Conservation (phyloP, 192 early-diverging fungal genomes). For the Rhizophagus clarus region DNA sequence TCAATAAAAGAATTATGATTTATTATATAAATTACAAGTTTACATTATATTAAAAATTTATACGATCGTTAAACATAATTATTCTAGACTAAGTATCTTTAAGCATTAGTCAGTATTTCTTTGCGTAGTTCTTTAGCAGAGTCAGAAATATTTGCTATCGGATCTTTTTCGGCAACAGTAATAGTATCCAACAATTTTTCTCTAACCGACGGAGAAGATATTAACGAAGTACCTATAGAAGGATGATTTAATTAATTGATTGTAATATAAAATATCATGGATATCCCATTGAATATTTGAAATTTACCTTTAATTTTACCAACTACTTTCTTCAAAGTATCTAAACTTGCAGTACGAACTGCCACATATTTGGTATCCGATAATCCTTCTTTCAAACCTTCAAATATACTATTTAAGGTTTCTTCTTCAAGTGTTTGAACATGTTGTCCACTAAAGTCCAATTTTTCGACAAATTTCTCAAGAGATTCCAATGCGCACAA, state of each 20-base stretch:
- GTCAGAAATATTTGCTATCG: constrained; percentile 54
- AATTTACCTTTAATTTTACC: constrained; percentile 41
- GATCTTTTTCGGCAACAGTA: constrained; percentile 37
- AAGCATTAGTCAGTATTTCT: neutral
- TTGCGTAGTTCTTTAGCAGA: constrained; percentile 41
- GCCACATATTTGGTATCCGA: constrained; percentile 66
- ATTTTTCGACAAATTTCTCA: constrained; percentile 52
- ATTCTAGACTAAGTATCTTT: no score
- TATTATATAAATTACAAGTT: no score
- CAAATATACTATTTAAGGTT: constrained; percentile 39
- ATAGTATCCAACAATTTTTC: constrained; percentile 31
- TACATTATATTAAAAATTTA: no score
- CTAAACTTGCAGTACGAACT: constrained; percentile 61
- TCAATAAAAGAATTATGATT: no score
- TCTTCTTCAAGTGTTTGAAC: constrained; percentile 31
- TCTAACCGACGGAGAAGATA: constrained; percentile 5
- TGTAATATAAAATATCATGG: constrained; percentile 10
- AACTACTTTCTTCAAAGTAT: constrained; percentile 44
- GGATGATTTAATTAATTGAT: neutral
- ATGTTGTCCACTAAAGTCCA: constrained; percentile 7
- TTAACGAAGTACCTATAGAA: constrained; percentile 27
- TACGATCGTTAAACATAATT: neutral
- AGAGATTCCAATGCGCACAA: constrained; percentile 71
- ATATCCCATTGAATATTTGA: constrained; percentile 25
- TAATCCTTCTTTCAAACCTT: constrained; percentile 50